Percentiles rank a stretch among this genome's conserved stretches.
Evolutionary conservation across 495 filamentous ascomycete genomes (phyloP).

Genomic region (Lasiosphaeria hispida): DNA sequence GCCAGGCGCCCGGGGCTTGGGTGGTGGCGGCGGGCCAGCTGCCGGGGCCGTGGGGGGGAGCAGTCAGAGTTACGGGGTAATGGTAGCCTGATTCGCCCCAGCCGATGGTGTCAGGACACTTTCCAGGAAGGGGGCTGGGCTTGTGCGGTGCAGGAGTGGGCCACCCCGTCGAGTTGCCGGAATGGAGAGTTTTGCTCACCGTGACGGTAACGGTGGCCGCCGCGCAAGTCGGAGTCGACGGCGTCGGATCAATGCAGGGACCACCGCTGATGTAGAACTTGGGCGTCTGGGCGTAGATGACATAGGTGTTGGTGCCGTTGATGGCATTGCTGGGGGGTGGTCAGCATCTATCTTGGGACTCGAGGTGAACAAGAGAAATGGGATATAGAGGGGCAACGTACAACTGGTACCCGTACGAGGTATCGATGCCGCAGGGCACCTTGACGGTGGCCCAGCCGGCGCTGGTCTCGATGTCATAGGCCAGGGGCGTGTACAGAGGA

Average conservation of each 20-base stretch:
- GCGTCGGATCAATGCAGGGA: slow-evolving; percentile 18
- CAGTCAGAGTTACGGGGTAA: slow-evolving; percentile 22
- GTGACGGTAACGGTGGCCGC: slow-evolving; percentile 33
- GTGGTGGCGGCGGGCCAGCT: slow-evolving; percentile 14
- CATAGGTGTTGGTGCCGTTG: slow-evolving; percentile 50
- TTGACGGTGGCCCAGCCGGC: slow-evolving; percentile 33
- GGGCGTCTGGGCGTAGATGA: slow-evolving; percentile 47
- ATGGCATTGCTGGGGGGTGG: slow-evolving; percentile 38
- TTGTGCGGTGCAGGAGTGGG: neutral
- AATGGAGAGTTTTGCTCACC: slow-evolving; percentile 27
- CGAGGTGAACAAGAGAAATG: neutral
- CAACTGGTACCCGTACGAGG: slow-evolving; percentile 46
- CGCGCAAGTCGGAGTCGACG: slow-evolving; percentile 19
- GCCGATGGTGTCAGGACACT: slow-evolving; percentile 31
- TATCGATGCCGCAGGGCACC: slow-evolving; percentile 41
- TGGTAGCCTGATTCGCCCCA: slow-evolving; percentile 28
- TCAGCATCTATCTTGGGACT: neutral
- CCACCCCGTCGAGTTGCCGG: slow-evolving; percentile 2
- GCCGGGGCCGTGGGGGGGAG: slow-evolving; percentile 12
- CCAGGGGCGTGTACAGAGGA: slow-evolving; percentile 41
- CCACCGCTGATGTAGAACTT: slow-evolving; percentile 38
- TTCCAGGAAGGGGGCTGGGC: slow-evolving; percentile 9
- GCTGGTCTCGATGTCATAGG: slow-evolving; percentile 34
- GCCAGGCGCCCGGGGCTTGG: neutral
- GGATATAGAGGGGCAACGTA: slow-evolving; percentile 14